Evolutionary conservation across 371 early-diverging fungal genomes (phyloP), one percentile per base, ranked within the genome.

Genomic region (Nematocida minor): DNA sequence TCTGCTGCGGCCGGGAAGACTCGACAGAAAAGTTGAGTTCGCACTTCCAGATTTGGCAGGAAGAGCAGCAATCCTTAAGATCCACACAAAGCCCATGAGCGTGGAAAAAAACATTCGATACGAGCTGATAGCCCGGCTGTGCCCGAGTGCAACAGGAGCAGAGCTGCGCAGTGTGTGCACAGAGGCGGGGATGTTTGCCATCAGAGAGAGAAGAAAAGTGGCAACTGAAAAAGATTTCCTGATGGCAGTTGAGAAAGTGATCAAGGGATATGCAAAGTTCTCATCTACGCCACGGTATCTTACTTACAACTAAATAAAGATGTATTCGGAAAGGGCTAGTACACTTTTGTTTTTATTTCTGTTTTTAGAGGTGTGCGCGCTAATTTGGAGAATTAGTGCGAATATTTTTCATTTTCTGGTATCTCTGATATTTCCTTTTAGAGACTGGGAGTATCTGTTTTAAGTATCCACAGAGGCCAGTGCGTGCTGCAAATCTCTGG

Each of bases 111-210:
- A 93, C 80, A 97, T 99, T 80, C 91, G 97, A 67, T 94, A 91
- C 85, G 96, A 96, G 69, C 87, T 97, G 79, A 93, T 99, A 83
- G 95, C 97, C 18, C 90, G 97, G n/a, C 88, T 96, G 81, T 96
- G 97, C 87, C 93, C 94, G 47, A 96, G 96, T 81, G 91, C 94
- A 71, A 97, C 97, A n/a, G 86, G 94, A 62, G 94, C 95, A 27
- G 95, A 95, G 84, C 84, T 95, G 66, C 87, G 94, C 80, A 92
- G 93, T 87, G 97, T 99, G 55, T 97, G 98, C 87, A 97, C 97
- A 31, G 99, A 99, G 87, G 97, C 99, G 32, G 99, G 98, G 66
- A 99, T 99, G 99, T 96, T 93, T 89, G 98, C 98, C 7, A 97
- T 99, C 79, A 89, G 99, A 44, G 92, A 94, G 66, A 88, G 97